Conservation (phyloP, 2,329 filamentous ascomycete species). For the Fusarium caatingaense region DNA sequence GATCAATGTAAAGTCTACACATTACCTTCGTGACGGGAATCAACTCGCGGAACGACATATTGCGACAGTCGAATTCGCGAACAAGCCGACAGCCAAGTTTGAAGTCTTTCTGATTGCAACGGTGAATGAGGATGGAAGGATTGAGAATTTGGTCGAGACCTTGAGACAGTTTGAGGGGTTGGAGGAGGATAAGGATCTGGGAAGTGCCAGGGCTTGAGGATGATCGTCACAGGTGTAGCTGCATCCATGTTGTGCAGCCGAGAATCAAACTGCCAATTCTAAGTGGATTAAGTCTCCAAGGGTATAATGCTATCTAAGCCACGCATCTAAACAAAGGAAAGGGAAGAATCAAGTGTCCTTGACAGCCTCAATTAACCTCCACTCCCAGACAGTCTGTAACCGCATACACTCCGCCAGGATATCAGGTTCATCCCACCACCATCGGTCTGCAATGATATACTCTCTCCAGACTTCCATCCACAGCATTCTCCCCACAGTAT, state of each 20-base stretch:
- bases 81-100: neutral
- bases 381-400: constrained; percentile 68
- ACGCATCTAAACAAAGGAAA: neutral
- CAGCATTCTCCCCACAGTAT: constrained; percentile 64
- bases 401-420: constrained; percentile 66
- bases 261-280: too few relatives aligned
- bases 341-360: constrained; percentile 52
- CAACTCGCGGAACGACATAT: constrained; percentile 9
- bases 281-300: neutral
- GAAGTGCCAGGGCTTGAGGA: neutral
- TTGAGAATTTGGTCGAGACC: neutral
- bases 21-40: neutral
- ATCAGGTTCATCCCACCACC: constrained; percentile 71
- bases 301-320: constrained; percentile 23
- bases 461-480: constrained; percentile 71
- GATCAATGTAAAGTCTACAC: constrained; percentile 3
- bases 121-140: neutral
- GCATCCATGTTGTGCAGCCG: too few relatives aligned
- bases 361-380: constrained; percentile 65
- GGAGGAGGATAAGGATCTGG: neutral
- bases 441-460: constrained; percentile 59
- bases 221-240: too few relatives aligned
- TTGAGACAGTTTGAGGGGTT: neutral
- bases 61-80: neutral
- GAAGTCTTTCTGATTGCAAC: constrained; percentile 2